Evolutionary conservation across 1,284 basidiomycete species (phyloP), one percentile per base, ranked within the genome.

Genomic region (Phellopilus nigrolimitatus): DNA sequence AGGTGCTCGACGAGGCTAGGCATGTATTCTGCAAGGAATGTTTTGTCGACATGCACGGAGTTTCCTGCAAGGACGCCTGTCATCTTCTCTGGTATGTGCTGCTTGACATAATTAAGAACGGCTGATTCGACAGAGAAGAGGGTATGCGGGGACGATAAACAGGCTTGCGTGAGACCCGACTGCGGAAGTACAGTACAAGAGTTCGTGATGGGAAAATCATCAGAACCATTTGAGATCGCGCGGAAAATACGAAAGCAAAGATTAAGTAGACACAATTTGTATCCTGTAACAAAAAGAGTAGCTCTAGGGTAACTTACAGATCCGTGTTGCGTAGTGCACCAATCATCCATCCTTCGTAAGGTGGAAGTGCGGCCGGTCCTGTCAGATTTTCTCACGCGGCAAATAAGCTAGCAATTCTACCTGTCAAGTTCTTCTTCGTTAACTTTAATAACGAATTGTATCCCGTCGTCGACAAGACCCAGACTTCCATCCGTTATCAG

Each of bases 401-500:
- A 36, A 24, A 52, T 33, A 42, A 37, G 13, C n/a, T 34, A 50
- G 51, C 34, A 51, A 65, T 10, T 76, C 62, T 53, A 88, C 87
- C 66, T 66, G 61, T 90, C 84, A 22, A 93, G 66, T 10, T 73
- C 59, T 9, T 66, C 63, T 61, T 83, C 85, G 47, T 86, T 78
- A 0, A 82, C 84, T 17, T 66, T 69, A 49, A 94, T 80, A 17
- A 89, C 76, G 57, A 78, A 91, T 57, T 83, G 69, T 5, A 93
- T 70, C 2, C 91, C 88, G 7, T 80, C 72, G 61, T 93, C 89
- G 3, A 94, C 78, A 4, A 77, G 62, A 17, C 86, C 74, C 33
- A 94, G 68, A 55, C 91, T 76, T 6, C 88, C 90, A 56, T 93
- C 76, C 1, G 91, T 93, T 43, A 94, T 83, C 25, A 94, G 66